phyloP scores from a whole-genome alignment of 768 basidiomycete species.

The Auriscalpium vulgare region DNA sequence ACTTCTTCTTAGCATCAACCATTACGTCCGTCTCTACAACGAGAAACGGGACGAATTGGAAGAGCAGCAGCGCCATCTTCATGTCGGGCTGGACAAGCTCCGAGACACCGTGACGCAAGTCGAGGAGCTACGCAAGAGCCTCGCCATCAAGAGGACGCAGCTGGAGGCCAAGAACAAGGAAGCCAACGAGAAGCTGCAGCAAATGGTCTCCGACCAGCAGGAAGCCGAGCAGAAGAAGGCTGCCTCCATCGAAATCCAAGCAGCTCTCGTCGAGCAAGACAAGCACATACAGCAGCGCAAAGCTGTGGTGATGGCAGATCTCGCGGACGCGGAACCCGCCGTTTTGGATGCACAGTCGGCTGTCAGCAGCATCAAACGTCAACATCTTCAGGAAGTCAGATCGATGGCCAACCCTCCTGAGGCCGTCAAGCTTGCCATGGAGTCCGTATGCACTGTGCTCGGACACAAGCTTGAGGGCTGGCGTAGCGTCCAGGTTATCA shows the following conservation, averaged over 20 bases:
- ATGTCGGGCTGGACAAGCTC: constrained; percentile 95
- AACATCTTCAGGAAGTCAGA: constrained; percentile 94
- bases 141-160: constrained; percentile 89
- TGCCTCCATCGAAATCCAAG: constrained; percentile 93
- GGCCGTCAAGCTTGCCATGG: constrained; percentile 96
- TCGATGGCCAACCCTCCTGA: constrained; percentile 98
- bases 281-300: constrained; percentile 81
- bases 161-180: constrained; percentile 90
- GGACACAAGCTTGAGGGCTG: constrained; percentile 97
- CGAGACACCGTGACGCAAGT: constrained; percentile 94
- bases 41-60: constrained; percentile 97
- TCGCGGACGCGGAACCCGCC: constrained; percentile 96
- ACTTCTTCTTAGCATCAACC: constrained; percentile 66
- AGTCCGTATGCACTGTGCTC: constrained; percentile 92
- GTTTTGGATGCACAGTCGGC: constrained; percentile 91
- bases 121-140: constrained; percentile 89
- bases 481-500: constrained; percentile 92
- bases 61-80: constrained; percentile 96
- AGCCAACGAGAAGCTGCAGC: constrained; percentile 94
- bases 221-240: constrained; percentile 98
- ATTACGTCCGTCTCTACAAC: constrained; percentile 89
- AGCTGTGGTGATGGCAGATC: constrained; percentile 85
- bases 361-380: constrained; percentile 94
- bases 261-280: constrained; percentile 88
- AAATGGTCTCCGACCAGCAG: constrained; percentile 98